Base-by-base conservation (phyloP, 1,284 basidiomycete species). In the Marasmius sp. region DNA sequence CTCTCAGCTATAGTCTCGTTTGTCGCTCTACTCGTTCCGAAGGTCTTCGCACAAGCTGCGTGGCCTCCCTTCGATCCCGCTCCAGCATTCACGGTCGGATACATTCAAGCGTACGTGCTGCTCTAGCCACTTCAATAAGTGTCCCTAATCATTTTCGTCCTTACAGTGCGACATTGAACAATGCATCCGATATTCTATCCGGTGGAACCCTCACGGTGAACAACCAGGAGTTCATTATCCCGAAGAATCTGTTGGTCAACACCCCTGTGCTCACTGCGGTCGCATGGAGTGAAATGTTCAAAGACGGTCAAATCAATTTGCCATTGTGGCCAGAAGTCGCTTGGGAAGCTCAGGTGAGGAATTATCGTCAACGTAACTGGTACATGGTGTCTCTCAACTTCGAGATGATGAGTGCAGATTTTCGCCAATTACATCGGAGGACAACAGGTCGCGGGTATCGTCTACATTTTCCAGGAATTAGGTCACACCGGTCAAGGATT, bases 181-280 rank as follows among this genome's bases (percentile, higher is more conserved):
- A 67, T 59, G 51, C 55, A 12, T 67, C 66, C 5, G 66, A 67
- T 47, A 60, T 67, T 41, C 52, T 67, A 10, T 65, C 66, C n/a
- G 66, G 66, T 10, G 66, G 64, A 12, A 67, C 66, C 11, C 33
- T 67, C 16, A 67, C 64, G 10, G 38, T 67, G 12, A 57, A 61
- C 45, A 57, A 59, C 51, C 34, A 61, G 34, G 64, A 62, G 37
- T 52, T 67, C n/a, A 47, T 67, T 47, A 64, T 67, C 7, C 66
- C 66, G 3, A 57, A 53, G 9, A 67, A 67, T 45, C 59, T 65
- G 9, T 64, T 67, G 8, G 64, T 67, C 53, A 67, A 67, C 51
- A 67, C 66, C 7, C 66, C 66, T 10, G 63, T 62, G 5, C 60
- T 67, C 1, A 67, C 66, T 16, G 66, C 66, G 11, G 66, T 67